Percentiles rank a stretch among this genome's conserved stretches.
Evolutionary conservation across 176 grass and related monocot species (phyloP).

Genomic region (Juncus inflexus): DNA sequence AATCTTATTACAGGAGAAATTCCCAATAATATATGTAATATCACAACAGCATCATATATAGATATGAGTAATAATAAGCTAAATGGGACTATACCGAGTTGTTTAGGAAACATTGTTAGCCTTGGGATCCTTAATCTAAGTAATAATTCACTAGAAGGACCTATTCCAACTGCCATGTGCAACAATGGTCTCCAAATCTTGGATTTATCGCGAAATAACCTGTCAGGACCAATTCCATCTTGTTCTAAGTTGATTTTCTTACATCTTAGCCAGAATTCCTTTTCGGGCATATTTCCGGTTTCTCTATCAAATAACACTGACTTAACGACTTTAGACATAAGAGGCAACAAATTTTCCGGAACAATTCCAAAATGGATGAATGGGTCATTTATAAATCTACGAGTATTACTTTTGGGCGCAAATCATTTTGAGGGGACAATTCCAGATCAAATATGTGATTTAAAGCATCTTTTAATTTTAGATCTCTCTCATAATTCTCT

Average conservation of each 20-base stretch:
- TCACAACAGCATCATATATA: not conserved
- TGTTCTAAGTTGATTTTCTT: slow-evolving; percentile 9
- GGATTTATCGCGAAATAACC: slow-evolving; percentile 34
- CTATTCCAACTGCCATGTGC: slow-evolving; percentile 1
- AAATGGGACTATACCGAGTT: slow-evolving; percentile 9
- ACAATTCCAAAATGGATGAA: slow-evolving; percentile 5
- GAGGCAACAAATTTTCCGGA: slow-evolving; percentile 27
- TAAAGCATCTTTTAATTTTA: slow-evolving; percentile 17
- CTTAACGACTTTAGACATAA: slow-evolving; percentile 22
- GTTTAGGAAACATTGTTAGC: not conserved
- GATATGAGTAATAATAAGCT: slow-evolving; percentile 20
- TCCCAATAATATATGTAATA: not conserved
- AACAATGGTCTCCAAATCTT: not conserved
- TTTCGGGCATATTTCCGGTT: slow-evolving; percentile 23
- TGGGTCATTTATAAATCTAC: slow-evolving; percentile 12
- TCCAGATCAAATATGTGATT: slow-evolving; percentile 15
- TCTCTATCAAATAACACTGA: not conserved
- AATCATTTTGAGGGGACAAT: slow-evolving; percentile 29
- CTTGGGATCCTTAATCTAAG: slow-evolving; percentile 27
- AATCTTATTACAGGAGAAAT: slow-evolving; percentile 19
- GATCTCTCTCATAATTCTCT: slow-evolving; percentile 34
- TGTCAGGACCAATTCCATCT: slow-evolving; percentile 26
- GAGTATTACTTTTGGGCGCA: slow-evolving; percentile 24
- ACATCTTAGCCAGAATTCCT: slow-evolving; percentile 17
- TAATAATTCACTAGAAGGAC: slow-evolving; percentile 21